These are phyloP conservation scores for Leccinum boreale DNA, from an alignment of 768 basidiomycete species.

Conservation along the genomic window DNA sequence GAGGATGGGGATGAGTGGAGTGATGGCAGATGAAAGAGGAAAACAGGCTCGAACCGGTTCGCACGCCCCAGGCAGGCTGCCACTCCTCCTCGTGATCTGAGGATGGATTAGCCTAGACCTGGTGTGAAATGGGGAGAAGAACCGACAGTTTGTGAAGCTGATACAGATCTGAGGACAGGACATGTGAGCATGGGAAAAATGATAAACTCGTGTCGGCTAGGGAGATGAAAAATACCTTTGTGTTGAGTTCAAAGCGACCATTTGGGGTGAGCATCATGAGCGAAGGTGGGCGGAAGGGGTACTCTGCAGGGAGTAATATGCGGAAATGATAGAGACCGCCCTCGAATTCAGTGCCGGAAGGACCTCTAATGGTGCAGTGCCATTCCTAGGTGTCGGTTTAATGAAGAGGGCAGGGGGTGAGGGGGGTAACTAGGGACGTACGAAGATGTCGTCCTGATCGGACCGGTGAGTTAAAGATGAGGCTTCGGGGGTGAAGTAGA, in stretches of 20 bases:
- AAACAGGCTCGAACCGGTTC: slow-evolving; percentile 62
- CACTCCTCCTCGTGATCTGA: slow-evolving; percentile 93
- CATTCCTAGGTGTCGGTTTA: slow-evolving; percentile 55
- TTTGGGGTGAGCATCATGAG: slow-evolving; percentile 96
- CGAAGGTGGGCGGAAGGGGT: slow-evolving; percentile 94
- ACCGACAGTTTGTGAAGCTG: slow-evolving; percentile 86
- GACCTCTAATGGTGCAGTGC: slow-evolving; percentile 96
- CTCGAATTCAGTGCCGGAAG: slow-evolving; percentile 85
- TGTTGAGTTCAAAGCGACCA: slow-evolving; percentile 94
- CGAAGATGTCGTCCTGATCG: slow-evolving; percentile 82
- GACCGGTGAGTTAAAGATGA: slow-evolving; percentile 8
- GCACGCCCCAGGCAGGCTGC: slow-evolving; percentile 98
- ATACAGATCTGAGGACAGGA: slow-evolving; percentile 69
- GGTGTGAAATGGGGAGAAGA: slow-evolving; percentile 13
- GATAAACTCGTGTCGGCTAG: slow-evolving; percentile 12
- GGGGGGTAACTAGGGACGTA: slow-evolving; percentile 35
- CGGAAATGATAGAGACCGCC: slow-evolving; percentile 97
- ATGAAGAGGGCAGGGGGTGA: slow-evolving; percentile 19
- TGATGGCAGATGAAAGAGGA: slow-evolving; percentile 10
- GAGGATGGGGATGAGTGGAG: slow-evolving; percentile 6
- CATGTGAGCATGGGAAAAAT: slow-evolving; percentile 6
- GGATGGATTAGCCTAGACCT: slow-evolving; percentile 28
- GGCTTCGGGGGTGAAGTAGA: slow-evolving; percentile 12
- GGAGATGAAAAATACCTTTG: slow-evolving; percentile 60
- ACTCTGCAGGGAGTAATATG: slow-evolving; percentile 86